Base-by-base conservation (phyloP, 352 stramenopile species). In the Globisporangium ultimum region DNA sequence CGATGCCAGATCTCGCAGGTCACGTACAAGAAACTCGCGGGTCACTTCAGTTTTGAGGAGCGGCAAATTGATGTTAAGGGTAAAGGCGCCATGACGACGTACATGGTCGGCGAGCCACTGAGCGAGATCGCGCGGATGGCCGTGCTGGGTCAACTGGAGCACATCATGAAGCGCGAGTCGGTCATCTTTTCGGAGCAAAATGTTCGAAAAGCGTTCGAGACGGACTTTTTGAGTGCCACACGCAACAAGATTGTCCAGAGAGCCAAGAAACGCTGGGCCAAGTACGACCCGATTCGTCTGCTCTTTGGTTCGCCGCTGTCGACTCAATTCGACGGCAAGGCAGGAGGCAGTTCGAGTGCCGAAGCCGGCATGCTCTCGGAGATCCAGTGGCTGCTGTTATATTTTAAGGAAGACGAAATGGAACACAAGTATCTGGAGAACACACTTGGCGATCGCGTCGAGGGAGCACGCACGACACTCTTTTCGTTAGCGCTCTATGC, bases 11-110 rank as follows among this genome's bases (percentile, higher is more conserved):
- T 95, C 43, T 93, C 83, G 0, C 76, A 91, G 21, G 76, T 89
- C 7, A 95, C 83, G 34, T 91, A 91, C 67, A 87, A 88, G 59
- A 93, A 95, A 34, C 72, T 95, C 1, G 71, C 63, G 1, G 77
- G 80, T 0, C 75, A 92, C 51, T 95, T 95, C 38, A 72, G 51
- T 10, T 95, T 93, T 61, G 78, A 93, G 53, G 78, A 90, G 24
- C 72, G 88, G 0, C 73, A 91, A 48, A 87, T 96, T 55, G 72
- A 95, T 50, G 85, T 87, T 8, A 97, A 97, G 62, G 84, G 87
- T 0, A 97, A 96, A 67, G 88, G 88, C 2, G 73, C 60, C 0
- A 90, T 96, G 82, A 93, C 72, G 0, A 89, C 84, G 10, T 95
- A 95, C 53, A 70, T 95, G 45, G 71, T 97, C 1, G 84, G 82